Percentiles rank a stretch among this genome's conserved stretches.
phyloP scores from a whole-genome alignment of 106 monocot species.

The Hemerocallis citrina region DNA sequence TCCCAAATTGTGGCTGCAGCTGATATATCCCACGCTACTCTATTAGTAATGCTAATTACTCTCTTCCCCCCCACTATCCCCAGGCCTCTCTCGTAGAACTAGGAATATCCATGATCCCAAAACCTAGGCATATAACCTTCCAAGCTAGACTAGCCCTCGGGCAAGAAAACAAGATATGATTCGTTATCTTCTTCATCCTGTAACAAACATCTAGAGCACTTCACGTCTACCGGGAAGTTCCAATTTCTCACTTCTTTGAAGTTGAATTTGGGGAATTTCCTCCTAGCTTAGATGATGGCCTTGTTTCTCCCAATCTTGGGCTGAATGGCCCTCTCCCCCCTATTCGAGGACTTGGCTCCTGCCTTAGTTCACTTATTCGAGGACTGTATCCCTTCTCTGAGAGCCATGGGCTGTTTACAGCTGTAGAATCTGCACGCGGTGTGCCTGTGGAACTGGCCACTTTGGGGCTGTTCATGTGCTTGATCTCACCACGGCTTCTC shows the following conservation, averaged over 20 bases:
- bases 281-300: conserved; percentile 44
- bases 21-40: no score
- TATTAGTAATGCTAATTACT: no score
- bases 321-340: conserved; percentile 9
- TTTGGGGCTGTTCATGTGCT: conserved; percentile 55
- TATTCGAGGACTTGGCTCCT: conserved; percentile 16
- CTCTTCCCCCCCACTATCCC: no score
- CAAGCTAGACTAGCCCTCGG: no score
- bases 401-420: conserved; percentile 46
- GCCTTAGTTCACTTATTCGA: conserved; percentile 33
- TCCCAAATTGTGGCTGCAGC: no score
- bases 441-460: conserved; percentile 56
- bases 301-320: conserved; percentile 34
- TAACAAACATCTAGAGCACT: no score
- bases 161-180: no score
- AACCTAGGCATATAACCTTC: no score
- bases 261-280: conserved; percentile 16
- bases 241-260: conserved; percentile 13
- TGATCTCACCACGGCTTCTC: conserved; percentile 76
- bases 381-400: conserved; percentile 13
- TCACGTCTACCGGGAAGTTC: no score
- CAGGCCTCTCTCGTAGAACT: no score
- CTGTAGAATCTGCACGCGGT: conserved; percentile 29
- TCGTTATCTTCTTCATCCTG: no score
- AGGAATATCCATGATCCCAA: no score